Percentiles rank a stretch among this genome's conserved stretches.
These are phyloP conservation scores for Haematococcus lacustris DNA, from an alignment of 139 green algal genomes.

Conservation along the genomic window DNA sequence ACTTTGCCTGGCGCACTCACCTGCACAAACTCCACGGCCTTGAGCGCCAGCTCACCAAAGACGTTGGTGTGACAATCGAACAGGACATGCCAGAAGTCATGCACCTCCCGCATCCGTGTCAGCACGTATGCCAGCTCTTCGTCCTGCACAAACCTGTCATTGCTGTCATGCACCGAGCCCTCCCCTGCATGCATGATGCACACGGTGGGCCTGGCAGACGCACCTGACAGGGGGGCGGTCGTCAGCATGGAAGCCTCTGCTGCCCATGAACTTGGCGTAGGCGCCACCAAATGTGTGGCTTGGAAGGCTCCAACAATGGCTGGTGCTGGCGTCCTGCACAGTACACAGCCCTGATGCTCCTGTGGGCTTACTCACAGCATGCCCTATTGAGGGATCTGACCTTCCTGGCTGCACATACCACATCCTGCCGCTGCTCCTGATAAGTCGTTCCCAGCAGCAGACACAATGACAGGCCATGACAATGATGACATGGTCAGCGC, in stretches of 20 bases:
- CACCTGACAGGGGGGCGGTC: conserved; percentile 77
- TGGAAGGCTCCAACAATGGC: conserved; percentile 47
- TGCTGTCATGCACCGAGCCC: neutral
- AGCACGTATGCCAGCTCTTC: conserved; percentile 87
- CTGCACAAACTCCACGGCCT: conserved; percentile 89
- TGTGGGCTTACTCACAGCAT: neutral
- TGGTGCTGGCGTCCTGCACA: conserved; percentile 30
- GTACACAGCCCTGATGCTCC: neutral
- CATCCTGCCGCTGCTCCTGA: neutral
- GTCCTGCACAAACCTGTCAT: conserved; percentile 83
- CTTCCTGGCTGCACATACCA: neutral
- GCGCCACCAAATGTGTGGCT: conserved; percentile 72
- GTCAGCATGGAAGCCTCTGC: conserved; percentile 68
- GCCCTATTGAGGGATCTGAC: neutral
- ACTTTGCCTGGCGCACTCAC: conserved; percentile 17
- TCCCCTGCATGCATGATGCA: neutral
- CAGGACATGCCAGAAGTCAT: conserved; percentile 95
- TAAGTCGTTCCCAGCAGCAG: no score
- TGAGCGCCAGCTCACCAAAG: conserved; percentile 88
- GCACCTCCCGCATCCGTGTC: conserved; percentile 64
- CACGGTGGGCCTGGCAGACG: neutral
- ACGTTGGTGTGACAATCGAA: conserved; percentile 89
- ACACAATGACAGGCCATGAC: no score
- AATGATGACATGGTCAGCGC: no score
- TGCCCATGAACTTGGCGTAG: conserved; percentile 88